Conservation (phyloP, 2,329 filamentous ascomycete genomes). For the Rasamsonia emersonii region DNA sequence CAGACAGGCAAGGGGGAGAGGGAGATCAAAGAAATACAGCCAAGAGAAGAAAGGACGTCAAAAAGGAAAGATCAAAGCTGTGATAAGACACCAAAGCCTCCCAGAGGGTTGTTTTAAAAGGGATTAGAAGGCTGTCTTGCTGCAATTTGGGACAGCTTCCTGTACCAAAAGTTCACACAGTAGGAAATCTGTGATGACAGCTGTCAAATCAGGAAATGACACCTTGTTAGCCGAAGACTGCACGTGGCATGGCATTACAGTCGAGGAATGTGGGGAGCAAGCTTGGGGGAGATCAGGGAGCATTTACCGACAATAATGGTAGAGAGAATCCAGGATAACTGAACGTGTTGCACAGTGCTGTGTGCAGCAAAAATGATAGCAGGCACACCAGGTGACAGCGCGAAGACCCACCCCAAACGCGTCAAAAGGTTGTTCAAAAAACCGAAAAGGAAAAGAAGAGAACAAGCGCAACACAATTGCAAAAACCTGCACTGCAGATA, state of each 20-base stretch:
- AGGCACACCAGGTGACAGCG: conserved; percentile 2
- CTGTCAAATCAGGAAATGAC: too few species aligned
- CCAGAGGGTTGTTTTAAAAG: too few species aligned
- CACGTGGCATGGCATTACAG: not conserved
- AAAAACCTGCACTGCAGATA: conserved; percentile 5
- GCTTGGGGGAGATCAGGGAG: too few species aligned
- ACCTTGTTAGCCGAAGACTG: not conserved
- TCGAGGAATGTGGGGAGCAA: not conserved
- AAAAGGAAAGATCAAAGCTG: not conserved
- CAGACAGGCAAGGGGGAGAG: conserved; percentile 9
- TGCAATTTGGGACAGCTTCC: too few species aligned
- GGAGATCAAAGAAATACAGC: conserved; percentile 3
- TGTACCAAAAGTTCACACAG: too few species aligned
- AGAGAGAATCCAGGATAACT: too few species aligned
- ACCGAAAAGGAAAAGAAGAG: not conserved
- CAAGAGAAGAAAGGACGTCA: not conserved
- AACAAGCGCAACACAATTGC: conserved; percentile 3
- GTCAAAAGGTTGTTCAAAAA: not conserved
- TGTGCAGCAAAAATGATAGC: too few species aligned
- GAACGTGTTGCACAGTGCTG: too few species aligned
- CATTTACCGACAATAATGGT: too few species aligned
- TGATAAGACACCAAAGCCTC: conserved; percentile 5
- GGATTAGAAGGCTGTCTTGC: too few species aligned
- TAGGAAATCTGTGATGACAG: too few species aligned
- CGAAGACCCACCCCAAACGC: not conserved